Percentiles rank a stretch among this genome's conserved stretches.
phyloP scores from a whole-genome alignment of 306 rosid genomes.

The Senna siamea region DNA sequence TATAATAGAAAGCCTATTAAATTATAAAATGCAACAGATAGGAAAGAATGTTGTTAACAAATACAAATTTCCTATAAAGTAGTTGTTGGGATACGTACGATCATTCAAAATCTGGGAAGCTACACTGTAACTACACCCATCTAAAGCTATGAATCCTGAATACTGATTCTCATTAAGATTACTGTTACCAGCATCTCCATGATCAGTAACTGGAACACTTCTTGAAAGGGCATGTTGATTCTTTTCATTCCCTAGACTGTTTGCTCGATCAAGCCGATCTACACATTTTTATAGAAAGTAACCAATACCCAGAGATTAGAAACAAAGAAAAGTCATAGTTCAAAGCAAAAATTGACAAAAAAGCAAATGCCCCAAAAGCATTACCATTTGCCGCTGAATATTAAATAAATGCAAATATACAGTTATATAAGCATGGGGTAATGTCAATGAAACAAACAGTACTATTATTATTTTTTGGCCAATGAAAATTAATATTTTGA shows the following conservation, averaged over 20 bases:
- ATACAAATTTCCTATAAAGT: constrained; percentile 23
- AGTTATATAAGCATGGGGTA: background rate
- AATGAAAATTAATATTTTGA: background rate
- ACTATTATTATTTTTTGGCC: background rate
- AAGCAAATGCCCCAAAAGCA: constrained; percentile 4
- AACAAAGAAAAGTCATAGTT: background rate
- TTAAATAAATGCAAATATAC: constrained; percentile 25
- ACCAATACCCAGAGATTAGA: constrained; percentile 31
- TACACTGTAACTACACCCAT: constrained; percentile 65
- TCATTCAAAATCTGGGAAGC: constrained; percentile 65
- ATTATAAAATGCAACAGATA: background rate
- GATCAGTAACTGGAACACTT: constrained; percentile 51
- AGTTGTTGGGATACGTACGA: constrained; percentile 52
- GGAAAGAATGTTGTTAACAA: constrained; percentile 17
- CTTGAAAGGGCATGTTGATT: constrained; percentile 57
- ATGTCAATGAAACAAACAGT: background rate
- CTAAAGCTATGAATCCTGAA: constrained; percentile 53
- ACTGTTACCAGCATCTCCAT: constrained; percentile 55
- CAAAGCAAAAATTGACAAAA: constrained; percentile 15
- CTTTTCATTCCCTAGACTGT: constrained; percentile 66
- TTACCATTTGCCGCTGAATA: background rate
- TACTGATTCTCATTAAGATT: constrained; percentile 55
- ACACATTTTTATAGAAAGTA: constrained; percentile 34
- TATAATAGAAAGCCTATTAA: constrained; percentile 35
- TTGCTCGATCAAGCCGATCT: constrained; percentile 69